A percentile compares a stretch with the other conserved stretches of the same genome.
phyloP scores from a whole-genome alignment of 768 basidiomycete genomes.

The Epithele typhae region DNA sequence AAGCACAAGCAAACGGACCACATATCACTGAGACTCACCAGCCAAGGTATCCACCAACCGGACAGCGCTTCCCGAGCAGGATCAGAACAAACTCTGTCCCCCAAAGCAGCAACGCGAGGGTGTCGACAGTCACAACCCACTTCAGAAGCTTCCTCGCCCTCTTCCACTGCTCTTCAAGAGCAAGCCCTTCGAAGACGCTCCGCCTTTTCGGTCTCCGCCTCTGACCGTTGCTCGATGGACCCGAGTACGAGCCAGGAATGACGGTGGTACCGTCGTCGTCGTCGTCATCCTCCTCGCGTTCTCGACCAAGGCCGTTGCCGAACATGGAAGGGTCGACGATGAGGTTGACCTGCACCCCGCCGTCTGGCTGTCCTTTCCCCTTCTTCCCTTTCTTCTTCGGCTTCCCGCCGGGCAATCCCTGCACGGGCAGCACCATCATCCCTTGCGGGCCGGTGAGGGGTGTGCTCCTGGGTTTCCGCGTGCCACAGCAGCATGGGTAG shows the following conservation, averaged over 20 bases:
- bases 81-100: slow-evolving; percentile 56
- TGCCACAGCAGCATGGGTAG: slow-evolving; percentile 51
- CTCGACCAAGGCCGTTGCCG: slow-evolving; percentile 20
- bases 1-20: slow-evolving; percentile 7
- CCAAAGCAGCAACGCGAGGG: slow-evolving; percentile 47
- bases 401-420: slow-evolving; percentile 42
- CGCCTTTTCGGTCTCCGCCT: slow-evolving; percentile 36
- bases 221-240: slow-evolving; percentile 5
- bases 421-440: slow-evolving; percentile 63
- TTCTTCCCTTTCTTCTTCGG: slow-evolving; percentile 39
- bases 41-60: slow-evolving; percentile 55
- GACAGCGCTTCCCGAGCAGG: slow-evolving; percentile 58
- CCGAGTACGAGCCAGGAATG: slow-evolving; percentile 23
- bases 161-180: slow-evolving; percentile 63
- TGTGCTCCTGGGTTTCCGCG: slow-evolving; percentile 19
- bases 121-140: slow-evolving; percentile 49
- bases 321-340: slow-evolving; percentile 68
- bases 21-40: too few species aligned
- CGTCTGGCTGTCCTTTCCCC: slow-evolving; percentile 26
- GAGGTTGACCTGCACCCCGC: slow-evolving; percentile 65
- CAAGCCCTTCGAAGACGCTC: slow-evolving; percentile 55
- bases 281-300: slow-evolving; percentile 36
- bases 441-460: slow-evolving; percentile 28
- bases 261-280: slow-evolving; percentile 35
- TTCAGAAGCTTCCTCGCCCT: slow-evolving; percentile 48